These are phyloP conservation scores for Stephanodiscus triporus DNA, from an alignment of 108 stramenopile species.

Conservation along the genomic window DNA sequence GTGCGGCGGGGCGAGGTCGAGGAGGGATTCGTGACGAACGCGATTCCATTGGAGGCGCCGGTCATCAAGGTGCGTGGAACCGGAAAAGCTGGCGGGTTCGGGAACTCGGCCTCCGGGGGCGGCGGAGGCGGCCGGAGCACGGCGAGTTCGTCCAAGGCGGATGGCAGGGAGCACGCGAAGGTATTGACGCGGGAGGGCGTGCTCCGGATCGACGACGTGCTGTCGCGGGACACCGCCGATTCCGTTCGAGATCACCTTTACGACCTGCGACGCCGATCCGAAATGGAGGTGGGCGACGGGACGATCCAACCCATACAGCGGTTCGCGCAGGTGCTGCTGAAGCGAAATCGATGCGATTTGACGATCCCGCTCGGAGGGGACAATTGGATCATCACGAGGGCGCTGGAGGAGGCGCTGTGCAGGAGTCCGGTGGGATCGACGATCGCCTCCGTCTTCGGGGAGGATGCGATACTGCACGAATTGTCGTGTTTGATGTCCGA, in stretches of 20 bases:
- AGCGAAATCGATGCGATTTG: conserved; percentile 79
- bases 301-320: conserved; percentile 54
- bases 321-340: conserved; percentile 85
- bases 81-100: conserved; percentile 59
- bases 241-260: conserved; percentile 58
- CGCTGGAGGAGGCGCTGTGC: conserved; percentile 49
- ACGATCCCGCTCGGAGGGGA: conserved; percentile 62
- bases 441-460: conserved; percentile 53
- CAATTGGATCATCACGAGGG: conserved; percentile 35
- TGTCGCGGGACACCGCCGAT: conserved; percentile 56
- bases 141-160: conserved; percentile 40
- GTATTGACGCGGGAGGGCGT: conserved; percentile 68
- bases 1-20: conserved; percentile 62
- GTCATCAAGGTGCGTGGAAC: conserved; percentile 48
- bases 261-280: conserved; percentile 45
- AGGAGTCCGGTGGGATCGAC: conserved; percentile 57
- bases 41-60: conserved; percentile 29
- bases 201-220: conserved; percentile 75
- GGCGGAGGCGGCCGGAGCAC: conserved; percentile 12
- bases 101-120: conserved; percentile 17
- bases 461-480: conserved; percentile 70
- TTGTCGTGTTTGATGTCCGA: conserved; percentile 75
- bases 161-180: conserved; percentile 64
- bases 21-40: conserved; percentile 56
- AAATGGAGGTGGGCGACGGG: conserved; percentile 49